phyloP scores from a whole-genome alignment of 768 basidiomycete genomes.

The Tulasnella sp. region DNA sequence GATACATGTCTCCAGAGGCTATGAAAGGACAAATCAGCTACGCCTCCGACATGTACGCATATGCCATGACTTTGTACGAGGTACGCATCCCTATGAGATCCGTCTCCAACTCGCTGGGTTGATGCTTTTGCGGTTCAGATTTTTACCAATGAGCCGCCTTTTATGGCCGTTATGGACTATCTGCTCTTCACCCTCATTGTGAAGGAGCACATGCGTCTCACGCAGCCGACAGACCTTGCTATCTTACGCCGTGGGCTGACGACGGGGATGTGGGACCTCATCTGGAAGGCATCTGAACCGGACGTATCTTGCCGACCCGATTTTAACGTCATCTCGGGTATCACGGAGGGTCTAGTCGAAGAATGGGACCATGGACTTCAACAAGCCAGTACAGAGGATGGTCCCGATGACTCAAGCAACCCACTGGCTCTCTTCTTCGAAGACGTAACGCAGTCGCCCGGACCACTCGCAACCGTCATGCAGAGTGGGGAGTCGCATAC shows the following conservation, averaged over 20 bases:
- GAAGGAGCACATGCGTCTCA: not conserved
- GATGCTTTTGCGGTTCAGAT: not conserved
- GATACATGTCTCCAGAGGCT: constrained; percentile 3
- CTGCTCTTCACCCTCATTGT: not conserved
- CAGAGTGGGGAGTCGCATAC: too few relatives aligned
- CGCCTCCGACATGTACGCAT: not conserved
- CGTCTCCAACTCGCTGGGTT: not conserved
- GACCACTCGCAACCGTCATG: too few relatives aligned
- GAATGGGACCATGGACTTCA: too few relatives aligned
- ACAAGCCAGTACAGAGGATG: too few relatives aligned
- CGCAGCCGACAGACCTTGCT: not conserved
- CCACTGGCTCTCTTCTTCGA: too few relatives aligned
- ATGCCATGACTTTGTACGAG: not conserved
- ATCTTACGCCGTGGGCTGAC: not conserved
- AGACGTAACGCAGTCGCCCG: too few relatives aligned
- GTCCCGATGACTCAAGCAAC: too few relatives aligned
- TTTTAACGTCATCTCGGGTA: not conserved
- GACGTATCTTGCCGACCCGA: not conserved
- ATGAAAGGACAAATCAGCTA: not conserved
- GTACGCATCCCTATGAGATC: not conserved
- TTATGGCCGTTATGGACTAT: not conserved
- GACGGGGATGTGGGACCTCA: not conserved
- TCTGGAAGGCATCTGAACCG: not conserved
- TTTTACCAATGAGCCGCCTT: not conserved
- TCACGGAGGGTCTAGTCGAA: not conserved